These are phyloP conservation scores for Naumovozyma baii DNA, from an alignment of 805 yeast genomes.

Conservation along the genomic window DNA sequence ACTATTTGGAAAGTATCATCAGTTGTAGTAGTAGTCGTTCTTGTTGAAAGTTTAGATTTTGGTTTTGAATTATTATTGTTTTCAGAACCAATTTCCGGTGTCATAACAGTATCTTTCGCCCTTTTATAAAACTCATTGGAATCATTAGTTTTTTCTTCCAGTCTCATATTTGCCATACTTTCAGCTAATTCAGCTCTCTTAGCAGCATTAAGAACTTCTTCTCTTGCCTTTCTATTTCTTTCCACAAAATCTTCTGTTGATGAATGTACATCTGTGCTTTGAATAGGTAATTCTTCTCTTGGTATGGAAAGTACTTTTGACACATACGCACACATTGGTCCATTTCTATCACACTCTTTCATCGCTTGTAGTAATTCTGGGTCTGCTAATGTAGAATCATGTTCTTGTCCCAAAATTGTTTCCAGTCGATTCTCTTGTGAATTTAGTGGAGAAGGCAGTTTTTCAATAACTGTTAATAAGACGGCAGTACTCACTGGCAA, in stretches of 20 bases:
- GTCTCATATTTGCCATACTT: slow-evolving; percentile 13
- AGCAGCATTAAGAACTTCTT: slow-evolving; percentile 59
- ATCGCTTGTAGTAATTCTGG: slow-evolving; percentile 44
- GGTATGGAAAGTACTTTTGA: slow-evolving; percentile 87
- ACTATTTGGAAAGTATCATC: slow-evolving; percentile 16
- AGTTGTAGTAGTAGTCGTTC: too few species aligned
- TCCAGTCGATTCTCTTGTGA: slow-evolving; percentile 71
- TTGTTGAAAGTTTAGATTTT: too few species aligned
- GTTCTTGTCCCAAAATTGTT: slow-evolving; percentile 41
- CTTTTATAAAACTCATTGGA: slow-evolving; percentile 16
- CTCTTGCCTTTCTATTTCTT: slow-evolving; percentile 54
- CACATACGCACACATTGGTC: slow-evolving; percentile 67
- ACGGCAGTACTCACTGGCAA: slow-evolving; percentile 84
- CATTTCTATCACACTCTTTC: slow-evolving; percentile 54
- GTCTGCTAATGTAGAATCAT: slow-evolving; percentile 34
- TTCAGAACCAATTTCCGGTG: slow-evolving; percentile 16
- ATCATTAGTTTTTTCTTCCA: slow-evolving; percentile 6
- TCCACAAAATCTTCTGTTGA: slow-evolving; percentile 49
- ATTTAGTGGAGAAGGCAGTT: slow-evolving; percentile 68
- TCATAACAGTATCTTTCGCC: slow-evolving; percentile 20
- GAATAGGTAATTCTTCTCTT: slow-evolving; percentile 63
- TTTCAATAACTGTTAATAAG: slow-evolving; percentile 72
- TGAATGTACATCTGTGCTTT: slow-evolving; percentile 8
- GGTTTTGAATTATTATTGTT: slow-evolving; percentile 2
- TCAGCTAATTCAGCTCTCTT: slow-evolving; percentile 38